A percentile compares a stretch with the other conserved stretches of the same genome.
Conservation (phyloP, 495 filamentous ascomycete genomes). For the Penicillium ucsense region DNA sequence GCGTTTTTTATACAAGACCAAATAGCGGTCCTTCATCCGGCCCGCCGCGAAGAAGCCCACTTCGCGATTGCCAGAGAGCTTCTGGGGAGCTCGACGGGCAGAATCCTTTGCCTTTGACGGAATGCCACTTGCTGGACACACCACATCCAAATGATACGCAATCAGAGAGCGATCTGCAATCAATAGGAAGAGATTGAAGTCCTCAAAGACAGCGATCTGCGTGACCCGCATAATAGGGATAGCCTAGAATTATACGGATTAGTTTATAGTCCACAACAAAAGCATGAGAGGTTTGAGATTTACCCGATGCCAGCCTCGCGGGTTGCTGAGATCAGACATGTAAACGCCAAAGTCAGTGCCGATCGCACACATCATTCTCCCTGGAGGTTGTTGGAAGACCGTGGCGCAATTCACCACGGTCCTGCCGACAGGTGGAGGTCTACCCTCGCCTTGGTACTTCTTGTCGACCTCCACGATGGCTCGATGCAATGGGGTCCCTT, state of each 20-base stretch:
- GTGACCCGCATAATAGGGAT: constrained; percentile 70
- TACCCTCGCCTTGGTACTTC: constrained; percentile 48
- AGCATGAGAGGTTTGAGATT: constrained; percentile 14
- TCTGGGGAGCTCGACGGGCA: constrained; percentile 72
- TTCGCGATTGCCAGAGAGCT: constrained; percentile 76
- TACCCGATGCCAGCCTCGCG: constrained; percentile 81
- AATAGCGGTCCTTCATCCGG: constrained; percentile 88
- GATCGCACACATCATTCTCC: constrained; percentile 83
- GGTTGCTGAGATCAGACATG: constrained; percentile 73
- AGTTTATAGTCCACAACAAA: not conserved
- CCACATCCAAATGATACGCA: constrained; percentile 86
- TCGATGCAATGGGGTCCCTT: constrained; percentile 83
- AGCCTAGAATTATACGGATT: constrained; percentile 38
- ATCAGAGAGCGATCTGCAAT: constrained; percentile 86
- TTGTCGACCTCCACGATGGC: constrained; percentile 83
- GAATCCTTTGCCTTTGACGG: constrained; percentile 48
- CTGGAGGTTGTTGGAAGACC: constrained; percentile 63
- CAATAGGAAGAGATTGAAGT: constrained; percentile 84
- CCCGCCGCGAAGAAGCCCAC: constrained; percentile 94
- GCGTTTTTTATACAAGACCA: constrained; percentile 95
- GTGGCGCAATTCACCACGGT: constrained; percentile 89
- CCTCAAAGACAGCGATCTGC: constrained; percentile 89
- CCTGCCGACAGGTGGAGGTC: constrained; percentile 68
- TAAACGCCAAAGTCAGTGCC: constrained; percentile 93
- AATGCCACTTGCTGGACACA: constrained; percentile 64